Evolutionary conservation across 1,284 basidiomycete genomes (phyloP).

Genomic region (Microbotryum scabiosae): DNA sequence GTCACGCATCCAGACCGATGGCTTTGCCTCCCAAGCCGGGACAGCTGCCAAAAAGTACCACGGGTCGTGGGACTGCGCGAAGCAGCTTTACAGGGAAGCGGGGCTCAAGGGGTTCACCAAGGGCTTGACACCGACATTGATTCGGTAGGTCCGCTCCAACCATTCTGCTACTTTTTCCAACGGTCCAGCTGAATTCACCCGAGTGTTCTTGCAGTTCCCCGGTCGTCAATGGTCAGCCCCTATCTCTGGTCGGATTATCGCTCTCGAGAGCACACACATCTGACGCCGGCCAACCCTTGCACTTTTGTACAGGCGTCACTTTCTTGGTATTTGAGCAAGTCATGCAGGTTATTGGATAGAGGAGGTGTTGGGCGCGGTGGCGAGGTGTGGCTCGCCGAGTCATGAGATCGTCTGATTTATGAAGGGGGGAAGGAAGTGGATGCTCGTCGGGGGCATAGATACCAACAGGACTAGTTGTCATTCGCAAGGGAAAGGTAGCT

Average conservation of each 20-base stretch:
- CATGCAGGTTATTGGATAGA: constrained; percentile 39
- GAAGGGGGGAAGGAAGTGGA: no score
- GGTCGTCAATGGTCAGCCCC: constrained; percentile 63
- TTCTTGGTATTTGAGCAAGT: constrained; percentile 89
- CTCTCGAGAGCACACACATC: no score
- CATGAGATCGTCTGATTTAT: no score
- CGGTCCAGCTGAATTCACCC: no score
- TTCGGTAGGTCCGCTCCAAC: constrained; percentile 52
- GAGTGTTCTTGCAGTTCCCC: constrained; percentile 52
- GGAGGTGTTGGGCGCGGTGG: neutral
- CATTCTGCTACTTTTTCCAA: neutral
- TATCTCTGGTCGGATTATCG: no score
- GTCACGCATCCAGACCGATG: constrained; percentile 89
- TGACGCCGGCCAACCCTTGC: no score
- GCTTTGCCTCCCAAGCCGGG: constrained; percentile 60
- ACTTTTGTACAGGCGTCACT: constrained; percentile 48
- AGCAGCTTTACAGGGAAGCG: constrained; percentile 69
- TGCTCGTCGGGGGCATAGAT: no score
- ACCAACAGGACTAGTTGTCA: no score
- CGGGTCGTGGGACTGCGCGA: constrained; percentile 70
- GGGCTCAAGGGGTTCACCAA: constrained; percentile 79
- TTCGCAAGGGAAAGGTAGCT: no score
- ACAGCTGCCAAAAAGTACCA: constrained; percentile 57
- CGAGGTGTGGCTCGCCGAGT: no score
- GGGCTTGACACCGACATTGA: constrained; percentile 80